Percentiles rank a stretch among this genome's conserved stretches.
phyloP scores from a whole-genome alignment of 2,329 filamentous ascomycete genomes.

The Teratosphaeria destructans region DNA sequence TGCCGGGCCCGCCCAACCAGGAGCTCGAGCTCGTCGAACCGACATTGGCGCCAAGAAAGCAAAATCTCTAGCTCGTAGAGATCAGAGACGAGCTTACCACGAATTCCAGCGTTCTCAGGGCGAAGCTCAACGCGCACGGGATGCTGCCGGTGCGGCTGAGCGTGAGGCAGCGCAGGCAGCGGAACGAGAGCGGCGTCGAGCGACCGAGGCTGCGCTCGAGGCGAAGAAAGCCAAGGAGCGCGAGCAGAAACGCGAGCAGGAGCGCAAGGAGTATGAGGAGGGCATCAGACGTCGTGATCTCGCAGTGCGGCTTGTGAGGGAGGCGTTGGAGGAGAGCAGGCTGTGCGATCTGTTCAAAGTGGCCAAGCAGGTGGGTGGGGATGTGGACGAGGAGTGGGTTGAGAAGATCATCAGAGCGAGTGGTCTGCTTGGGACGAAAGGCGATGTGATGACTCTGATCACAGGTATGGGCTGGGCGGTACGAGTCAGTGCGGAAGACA shows the following conservation, averaged over 20 bases:
- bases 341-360: conserved; percentile 31
- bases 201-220: conserved; percentile 33
- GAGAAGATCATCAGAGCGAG: conserved; percentile 32
- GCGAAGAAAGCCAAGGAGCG: conserved; percentile 31
- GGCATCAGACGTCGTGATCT: conserved; percentile 26
- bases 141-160: conserved; percentile 34
- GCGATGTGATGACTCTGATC: conserved; percentile 27
- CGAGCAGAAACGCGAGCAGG: conserved; percentile 29
- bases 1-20: conserved; percentile 26
- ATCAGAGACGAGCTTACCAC: conserved; percentile 36
- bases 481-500: conserved; percentile 28
- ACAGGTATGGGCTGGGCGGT: conserved; percentile 36
- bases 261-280: conserved; percentile 27
- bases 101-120: conserved; percentile 41
- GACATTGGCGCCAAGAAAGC: conserved; percentile 41
- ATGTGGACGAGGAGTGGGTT: conserved; percentile 31
- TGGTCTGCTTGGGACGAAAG: conserved; percentile 27
- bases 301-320: conserved; percentile 24
- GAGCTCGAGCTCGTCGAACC: conserved; percentile 6
- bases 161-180: conserved; percentile 32
- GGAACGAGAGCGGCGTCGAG: conserved; percentile 31
- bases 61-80: conserved; percentile 35
- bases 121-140: conserved; percentile 33
- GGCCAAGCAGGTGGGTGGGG: conserved; percentile 31
- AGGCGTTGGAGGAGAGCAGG: conserved; percentile 19